Percentiles rank a stretch among this genome's conserved stretches.
phyloP scores from a whole-genome alignment of 2,329 filamentous ascomycete genomes.

The Tolypocladium nubicola region DNA sequence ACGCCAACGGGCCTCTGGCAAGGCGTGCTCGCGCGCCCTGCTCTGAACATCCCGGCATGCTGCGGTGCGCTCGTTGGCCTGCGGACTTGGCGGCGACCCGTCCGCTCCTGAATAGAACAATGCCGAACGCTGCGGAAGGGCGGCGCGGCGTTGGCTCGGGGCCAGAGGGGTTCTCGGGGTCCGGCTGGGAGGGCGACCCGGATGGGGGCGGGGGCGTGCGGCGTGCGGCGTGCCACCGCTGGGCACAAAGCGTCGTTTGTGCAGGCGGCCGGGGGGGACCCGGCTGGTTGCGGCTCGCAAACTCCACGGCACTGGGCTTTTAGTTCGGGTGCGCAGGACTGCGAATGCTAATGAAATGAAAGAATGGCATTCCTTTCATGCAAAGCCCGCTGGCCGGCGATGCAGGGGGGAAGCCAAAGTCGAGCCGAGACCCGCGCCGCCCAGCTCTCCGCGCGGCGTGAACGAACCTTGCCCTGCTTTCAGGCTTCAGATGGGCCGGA shows the following conservation, averaged over 20 bases:
- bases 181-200: neutral
- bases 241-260: neutral
- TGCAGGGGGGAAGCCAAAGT: no score
- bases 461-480: neutral
- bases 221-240: neutral
- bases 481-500: no score
- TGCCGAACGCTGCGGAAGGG: neutral
- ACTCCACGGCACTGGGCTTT: neutral
- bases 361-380: neutral
- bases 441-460: neutral
- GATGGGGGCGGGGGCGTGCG: neutral
- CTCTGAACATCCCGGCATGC: neutral
- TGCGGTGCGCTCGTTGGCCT: neutral
- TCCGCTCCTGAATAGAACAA: neutral
- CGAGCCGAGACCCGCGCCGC: neutral
- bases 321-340: neutral
- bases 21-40: neutral
- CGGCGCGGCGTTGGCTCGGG: neutral
- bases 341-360: neutral
- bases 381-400: neutral
- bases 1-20: neutral
- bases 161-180: neutral
- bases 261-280: neutral
- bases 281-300: neutral
- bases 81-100: neutral